Evolutionary conservation across 495 filamentous ascomycete genomes (phyloP).

Genomic region (Xylaria intraflava): DNA sequence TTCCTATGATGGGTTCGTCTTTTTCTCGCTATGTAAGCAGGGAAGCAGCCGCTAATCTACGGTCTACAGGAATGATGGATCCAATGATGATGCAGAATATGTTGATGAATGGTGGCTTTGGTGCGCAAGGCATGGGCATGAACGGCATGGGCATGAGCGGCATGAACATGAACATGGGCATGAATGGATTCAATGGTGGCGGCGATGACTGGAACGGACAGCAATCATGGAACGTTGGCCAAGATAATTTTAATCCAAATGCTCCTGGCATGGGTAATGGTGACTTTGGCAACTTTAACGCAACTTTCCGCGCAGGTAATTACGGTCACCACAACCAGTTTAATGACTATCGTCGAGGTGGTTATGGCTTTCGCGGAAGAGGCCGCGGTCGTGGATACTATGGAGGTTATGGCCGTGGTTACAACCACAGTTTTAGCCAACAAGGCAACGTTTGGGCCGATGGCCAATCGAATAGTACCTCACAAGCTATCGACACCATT

Average conservation of each 20-base stretch:
- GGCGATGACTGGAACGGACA: slow-evolving; percentile 61
- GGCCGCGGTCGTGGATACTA: slow-evolving; percentile 60
- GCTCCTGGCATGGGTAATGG: slow-evolving; percentile 63
- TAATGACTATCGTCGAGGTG: slow-evolving; percentile 60
- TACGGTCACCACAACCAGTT: slow-evolving; percentile 51
- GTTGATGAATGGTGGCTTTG: slow-evolving; percentile 74
- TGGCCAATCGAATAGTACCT: slow-evolving; percentile 1
- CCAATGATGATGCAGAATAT: slow-evolving; percentile 86
- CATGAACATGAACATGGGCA: slow-evolving; percentile 84
- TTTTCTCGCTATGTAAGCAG: neutral
- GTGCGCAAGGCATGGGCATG: slow-evolving; percentile 79
- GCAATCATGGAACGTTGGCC: slow-evolving; percentile 71
- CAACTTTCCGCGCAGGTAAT: slow-evolving; percentile 65
- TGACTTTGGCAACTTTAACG: slow-evolving; percentile 75
- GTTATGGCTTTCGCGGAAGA: slow-evolving; percentile 50
- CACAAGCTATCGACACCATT: slow-evolving; percentile 25
- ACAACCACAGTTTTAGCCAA: slow-evolving; percentile 30
- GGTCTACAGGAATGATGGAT: slow-evolving; percentile 71
- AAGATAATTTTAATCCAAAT: slow-evolving; percentile 69
- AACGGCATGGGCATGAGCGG: slow-evolving; percentile 43
- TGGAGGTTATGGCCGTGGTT: slow-evolving; percentile 37
- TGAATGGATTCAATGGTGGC: slow-evolving; percentile 68
- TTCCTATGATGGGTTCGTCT: slow-evolving; percentile 81
- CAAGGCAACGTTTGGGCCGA: slow-evolving; percentile 19
- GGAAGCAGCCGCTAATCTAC: slow-evolving; percentile 21